These are phyloP conservation scores for Irpex sp. DNA, from an alignment of 1,284 basidiomycete genomes.

Conservation along the genomic window DNA sequence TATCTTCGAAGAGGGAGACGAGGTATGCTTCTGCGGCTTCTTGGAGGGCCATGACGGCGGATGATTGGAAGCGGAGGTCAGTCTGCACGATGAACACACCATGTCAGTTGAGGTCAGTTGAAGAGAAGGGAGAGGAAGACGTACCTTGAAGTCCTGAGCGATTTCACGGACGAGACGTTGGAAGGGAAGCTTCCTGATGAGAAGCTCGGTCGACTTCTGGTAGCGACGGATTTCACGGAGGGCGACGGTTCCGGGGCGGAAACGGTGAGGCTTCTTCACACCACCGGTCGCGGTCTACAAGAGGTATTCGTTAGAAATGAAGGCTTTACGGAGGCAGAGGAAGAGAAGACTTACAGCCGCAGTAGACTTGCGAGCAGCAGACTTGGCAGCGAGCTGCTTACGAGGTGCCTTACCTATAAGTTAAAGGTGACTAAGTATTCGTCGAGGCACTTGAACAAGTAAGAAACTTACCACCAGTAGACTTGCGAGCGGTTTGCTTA, in stretches of 20 bases:
- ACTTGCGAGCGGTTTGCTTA: conserved; percentile 82
- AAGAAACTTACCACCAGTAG: conserved; percentile 60
- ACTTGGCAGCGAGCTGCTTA: conserved; percentile 53
- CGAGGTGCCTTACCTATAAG: conserved; percentile 54
- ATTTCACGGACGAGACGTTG: conserved; percentile 92
- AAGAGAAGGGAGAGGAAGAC: conserved; percentile 27
- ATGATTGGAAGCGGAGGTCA: conserved; percentile 92
- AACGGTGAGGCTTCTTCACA: conserved; percentile 97
- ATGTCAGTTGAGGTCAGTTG: too few relatives aligned
- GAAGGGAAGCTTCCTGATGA: conserved; percentile 93
- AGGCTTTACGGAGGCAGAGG: neutral
- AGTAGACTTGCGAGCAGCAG: conserved; percentile 6
- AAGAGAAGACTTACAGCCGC: conserved; percentile 1
- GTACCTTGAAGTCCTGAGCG: conserved; percentile 89
- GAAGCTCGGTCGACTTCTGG: conserved; percentile 93
- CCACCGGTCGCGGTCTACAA: conserved; percentile 68
- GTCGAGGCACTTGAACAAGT: neutral
- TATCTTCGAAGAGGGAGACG: conserved; percentile 84
- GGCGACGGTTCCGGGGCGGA: conserved; percentile 96
- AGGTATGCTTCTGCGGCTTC: conserved; percentile 93
- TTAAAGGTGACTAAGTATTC: neutral
- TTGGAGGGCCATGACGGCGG: conserved; percentile 87
- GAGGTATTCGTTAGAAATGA: neutral
- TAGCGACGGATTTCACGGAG: conserved; percentile 98
- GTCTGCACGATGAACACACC: conserved; percentile 37